A percentile compares a stretch with the other conserved stretches of the same genome.
Evolutionary conservation across 257 asterid species (phyloP).

Genomic region (Nicotiana tomentosiformis): DNA sequence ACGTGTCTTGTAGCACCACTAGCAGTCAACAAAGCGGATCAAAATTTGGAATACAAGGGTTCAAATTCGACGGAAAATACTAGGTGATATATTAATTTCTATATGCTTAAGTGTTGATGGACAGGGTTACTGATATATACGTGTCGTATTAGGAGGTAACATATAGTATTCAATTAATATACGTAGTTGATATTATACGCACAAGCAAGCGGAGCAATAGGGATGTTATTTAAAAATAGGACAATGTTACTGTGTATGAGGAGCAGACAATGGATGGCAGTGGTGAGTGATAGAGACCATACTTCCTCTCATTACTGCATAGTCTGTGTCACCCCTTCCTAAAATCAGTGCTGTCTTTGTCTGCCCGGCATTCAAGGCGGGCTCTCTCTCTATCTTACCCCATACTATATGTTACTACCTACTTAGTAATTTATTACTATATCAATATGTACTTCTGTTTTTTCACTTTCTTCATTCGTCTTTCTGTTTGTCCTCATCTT

Average conservation of each 20-base stretch:
- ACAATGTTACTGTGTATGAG: neutral
- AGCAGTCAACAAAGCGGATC: too few species aligned
- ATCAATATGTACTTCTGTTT: neutral
- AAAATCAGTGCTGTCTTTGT: slow-evolving; percentile 27
- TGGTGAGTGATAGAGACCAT: slow-evolving; percentile 33
- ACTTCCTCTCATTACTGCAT: slow-evolving; percentile 24
- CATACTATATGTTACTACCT: neutral
- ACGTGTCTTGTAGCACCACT: too few species aligned
- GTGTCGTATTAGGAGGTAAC: neutral
- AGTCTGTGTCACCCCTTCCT: slow-evolving; percentile 20
- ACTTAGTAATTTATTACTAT: neutral
- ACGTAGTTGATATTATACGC: too few species aligned
- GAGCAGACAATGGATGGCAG: slow-evolving; percentile 9
- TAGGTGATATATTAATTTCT: neutral
- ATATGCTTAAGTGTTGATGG: neutral
- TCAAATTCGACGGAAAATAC: neutral
- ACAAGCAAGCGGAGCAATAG: neutral
- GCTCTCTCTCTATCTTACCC: slow-evolving; percentile 19
- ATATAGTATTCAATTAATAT: too few species aligned
- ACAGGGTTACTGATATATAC: too few species aligned
- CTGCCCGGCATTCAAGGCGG: slow-evolving; percentile 58
- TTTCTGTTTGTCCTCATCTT: neutral
- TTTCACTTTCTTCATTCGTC: neutral
- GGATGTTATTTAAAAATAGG: slow-evolving; percentile 15
- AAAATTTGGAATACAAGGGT: too few species aligned